Evolutionary conservation across 306 rosid species (phyloP).

Genomic region (Quercus bicolor): DNA sequence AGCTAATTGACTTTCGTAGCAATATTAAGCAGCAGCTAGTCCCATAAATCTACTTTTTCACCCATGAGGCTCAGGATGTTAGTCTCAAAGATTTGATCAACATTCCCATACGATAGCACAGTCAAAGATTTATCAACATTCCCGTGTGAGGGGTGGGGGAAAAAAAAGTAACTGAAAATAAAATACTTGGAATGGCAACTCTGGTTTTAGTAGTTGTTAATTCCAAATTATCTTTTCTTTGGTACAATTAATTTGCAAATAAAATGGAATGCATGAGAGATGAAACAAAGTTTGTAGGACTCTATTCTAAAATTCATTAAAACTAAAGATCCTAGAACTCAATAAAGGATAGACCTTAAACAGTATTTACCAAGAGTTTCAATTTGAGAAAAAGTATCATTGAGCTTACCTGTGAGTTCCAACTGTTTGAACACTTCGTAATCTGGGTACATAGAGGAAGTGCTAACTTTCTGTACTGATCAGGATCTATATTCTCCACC

Average conservation of each 20-base stretch:
- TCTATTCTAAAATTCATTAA: no score
- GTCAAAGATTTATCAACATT: no score
- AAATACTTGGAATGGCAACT: neutral
- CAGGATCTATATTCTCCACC: conserved; percentile 68
- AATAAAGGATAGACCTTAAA: neutral
- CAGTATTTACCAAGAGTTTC: neutral
- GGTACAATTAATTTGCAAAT: neutral
- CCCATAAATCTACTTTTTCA: no score
- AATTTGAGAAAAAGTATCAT: neutral
- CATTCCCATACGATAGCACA: no score
- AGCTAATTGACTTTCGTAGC: no score
- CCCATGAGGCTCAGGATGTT: no score
- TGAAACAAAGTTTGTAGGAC: neutral
- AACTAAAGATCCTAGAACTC: neutral
- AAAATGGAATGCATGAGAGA: neutral
- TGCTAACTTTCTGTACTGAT: conserved; percentile 73
- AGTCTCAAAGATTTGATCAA: no score
- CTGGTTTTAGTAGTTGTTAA: neutral
- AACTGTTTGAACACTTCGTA: conserved; percentile 67
- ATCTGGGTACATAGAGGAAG: conserved; percentile 61
- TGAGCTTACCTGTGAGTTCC: conserved; percentile 69
- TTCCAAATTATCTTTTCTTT: neutral
- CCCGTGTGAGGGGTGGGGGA: no score
- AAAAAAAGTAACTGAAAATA: neutral
- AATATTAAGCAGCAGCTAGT: no score